Evolutionary conservation across 164 flowering plant genomes (phyloP).

Genomic region (Kingdonia uniflora): DNA sequence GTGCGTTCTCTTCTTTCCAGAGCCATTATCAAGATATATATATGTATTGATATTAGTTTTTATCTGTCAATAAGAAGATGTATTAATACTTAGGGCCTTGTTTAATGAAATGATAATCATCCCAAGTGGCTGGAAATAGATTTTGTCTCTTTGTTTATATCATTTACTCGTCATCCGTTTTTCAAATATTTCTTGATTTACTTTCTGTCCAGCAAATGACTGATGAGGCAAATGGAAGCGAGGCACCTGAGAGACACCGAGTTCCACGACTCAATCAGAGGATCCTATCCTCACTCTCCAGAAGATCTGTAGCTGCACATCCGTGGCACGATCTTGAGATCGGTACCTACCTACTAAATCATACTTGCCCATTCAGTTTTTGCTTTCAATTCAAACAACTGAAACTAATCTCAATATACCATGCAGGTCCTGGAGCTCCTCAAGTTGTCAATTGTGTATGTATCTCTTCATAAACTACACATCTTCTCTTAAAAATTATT

Average conservation of each 20-base stretch:
- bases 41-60: too few species aligned
- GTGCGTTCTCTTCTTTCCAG: too few species aligned
- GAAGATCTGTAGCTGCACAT: conserved; percentile 11
- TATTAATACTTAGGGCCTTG: too few species aligned
- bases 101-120: too few species aligned
- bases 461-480: neutral
- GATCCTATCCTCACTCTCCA: conserved; percentile 9
- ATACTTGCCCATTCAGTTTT: neutral
- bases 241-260: neutral
- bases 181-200: too few species aligned
- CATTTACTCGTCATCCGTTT: too few species aligned
- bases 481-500: neutral
- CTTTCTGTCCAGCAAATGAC: too few species aligned
- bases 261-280: conserved; percentile 5
- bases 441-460: conserved; percentile 10
- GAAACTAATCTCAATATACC: neutral
- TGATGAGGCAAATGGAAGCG: neutral
- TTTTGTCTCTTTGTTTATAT: too few species aligned
- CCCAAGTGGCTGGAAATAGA: too few species aligned
- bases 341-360: neutral
- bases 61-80: too few species aligned
- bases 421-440: conserved; percentile 14
- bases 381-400: neutral
- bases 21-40: too few species aligned
- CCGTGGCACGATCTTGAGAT: conserved; percentile 13